Base-by-base conservation (phyloP, 495 filamentous ascomycete genomes). In the Penicillium ucsense region DNA sequence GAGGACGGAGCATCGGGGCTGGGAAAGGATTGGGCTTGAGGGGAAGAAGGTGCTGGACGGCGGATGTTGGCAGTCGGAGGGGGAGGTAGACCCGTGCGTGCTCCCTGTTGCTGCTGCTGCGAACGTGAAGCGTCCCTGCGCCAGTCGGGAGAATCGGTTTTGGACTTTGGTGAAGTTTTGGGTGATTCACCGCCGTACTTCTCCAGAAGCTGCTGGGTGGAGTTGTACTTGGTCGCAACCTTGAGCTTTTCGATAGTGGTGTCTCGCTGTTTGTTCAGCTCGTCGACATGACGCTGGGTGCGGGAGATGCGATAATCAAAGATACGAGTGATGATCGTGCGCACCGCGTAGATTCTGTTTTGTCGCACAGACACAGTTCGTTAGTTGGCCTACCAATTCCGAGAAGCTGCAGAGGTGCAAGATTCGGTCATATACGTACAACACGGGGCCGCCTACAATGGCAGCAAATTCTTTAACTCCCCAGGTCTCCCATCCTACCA, bases 221-320 rank as follows among this genome's bases (percentile, higher is more conserved):
- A 89, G 65, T 95, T 85, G 68, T 94, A 98, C 60, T 86, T 94
- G 33, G 92, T 98, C 12, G 89, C 89, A 31, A 80, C 78, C 66
- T 97, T 98, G 41, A 98, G 80, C 66, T 89, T 90, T 59, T 94
- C 86, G 52, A 98, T 95, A 2, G 89, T 94, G 56, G 81, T 80
- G 44, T 84, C 78, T 39, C 89, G 81, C 65, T 95, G 85, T 46
- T 78, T 74, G 43, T 91, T 76, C 8, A 88, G 75, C 3, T 72
- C 76, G 46, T 95, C 83, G 28, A 95, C 74, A n/a, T 79, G 74
- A 27, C 67, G 53, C 55, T 83, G 80, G 8, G 82, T 72, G 6
- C 67, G 78, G 29, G 81, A 75, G 57, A 92, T 84, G 42, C 88
- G 86, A 57, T 84, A 91, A 51, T 84, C 85, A 66, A 85, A 97